Evolutionary conservation across 2,329 filamentous ascomycete species (phyloP), one percentile per base, ranked within the genome.

Genomic region (Chaetomium sp.): DNA sequence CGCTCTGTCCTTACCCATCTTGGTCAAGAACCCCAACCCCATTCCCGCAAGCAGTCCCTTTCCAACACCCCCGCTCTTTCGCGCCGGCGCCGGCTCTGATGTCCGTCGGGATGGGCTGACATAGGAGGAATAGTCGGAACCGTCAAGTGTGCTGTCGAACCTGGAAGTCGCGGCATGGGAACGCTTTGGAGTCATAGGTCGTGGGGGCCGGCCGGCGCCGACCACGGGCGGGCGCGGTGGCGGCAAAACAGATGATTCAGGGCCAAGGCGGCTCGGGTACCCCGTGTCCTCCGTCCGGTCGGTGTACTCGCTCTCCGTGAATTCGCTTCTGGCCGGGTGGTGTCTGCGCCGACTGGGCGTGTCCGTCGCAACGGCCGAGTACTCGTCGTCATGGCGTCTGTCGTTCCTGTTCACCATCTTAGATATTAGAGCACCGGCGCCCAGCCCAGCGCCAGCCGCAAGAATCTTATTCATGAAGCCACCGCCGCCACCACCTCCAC

Each of bases 21-120:
- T 85, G 6, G 81, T 80, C 48, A 91, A 72, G 74, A 86, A 88
- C 7, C 86, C 87, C 37, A 87, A 74, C 1, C 86, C 86, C 33
- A 89, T 70, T 1, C 84, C 76, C 7, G 80, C 84, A 49, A 85
- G 66, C 11, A 83, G 63, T 1, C 80, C 80, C 61, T 86, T 82
- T 27, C 76, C 78, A n/a, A 77, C 70, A 0, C 70, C 72, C 53
- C 64, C 66, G 37, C 61, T 71, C 54, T 76, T 71, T 6, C 59
- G 71, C 19, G 19, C 19, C 19, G 19, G 19, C 19, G 19, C 19
- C 10, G 74, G 75, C 6, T 75, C 74, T 10, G 72, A 66, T 33
- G 76, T 75, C 45, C 80, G 79, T 53, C 78, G 76, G 45, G 85
- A 89, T 10, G 82, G 84, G 60, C 80, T 87, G 43, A 79, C 74